These are phyloP conservation scores for Hypoxylon trugodes DNA, from an alignment of 495 filamentous ascomycete species.

Conservation along the genomic window DNA sequence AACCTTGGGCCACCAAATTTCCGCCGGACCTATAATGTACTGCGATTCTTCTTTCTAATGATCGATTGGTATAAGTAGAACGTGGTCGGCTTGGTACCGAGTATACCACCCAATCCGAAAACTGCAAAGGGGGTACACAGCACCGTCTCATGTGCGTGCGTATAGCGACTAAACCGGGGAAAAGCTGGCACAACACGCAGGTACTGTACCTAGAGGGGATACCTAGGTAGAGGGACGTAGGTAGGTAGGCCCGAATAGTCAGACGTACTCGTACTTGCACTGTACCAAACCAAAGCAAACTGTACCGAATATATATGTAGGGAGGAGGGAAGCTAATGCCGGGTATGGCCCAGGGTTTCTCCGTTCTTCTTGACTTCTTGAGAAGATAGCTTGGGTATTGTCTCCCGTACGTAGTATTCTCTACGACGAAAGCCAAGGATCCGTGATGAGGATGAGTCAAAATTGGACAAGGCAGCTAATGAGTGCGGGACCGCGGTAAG, in stretches of 20 bases:
- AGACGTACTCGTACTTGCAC: conserved; percentile 29
- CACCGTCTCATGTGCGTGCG: conserved; percentile 8
- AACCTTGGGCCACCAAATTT: no score
- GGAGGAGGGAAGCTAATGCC: conserved; percentile 33
- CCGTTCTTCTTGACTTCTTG: no score
- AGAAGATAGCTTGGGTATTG: conserved; percentile 14
- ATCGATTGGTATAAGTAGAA: conserved; percentile 23
- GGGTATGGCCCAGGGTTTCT: conserved; percentile 21
- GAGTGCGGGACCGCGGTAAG: conserved; percentile 31
- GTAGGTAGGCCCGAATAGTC: conserved; percentile 36
- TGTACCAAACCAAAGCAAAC: conserved; percentile 19
- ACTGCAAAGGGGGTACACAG: background rate
- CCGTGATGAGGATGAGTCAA: conserved; percentile 33
- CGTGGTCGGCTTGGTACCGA: conserved; percentile 23
- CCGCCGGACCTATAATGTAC: conserved; percentile 14
- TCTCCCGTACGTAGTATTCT: conserved; percentile 27
- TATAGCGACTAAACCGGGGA: conserved; percentile 24
- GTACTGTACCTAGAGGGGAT: background rate
- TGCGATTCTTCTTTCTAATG: conserved; percentile 19
- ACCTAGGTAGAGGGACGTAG: background rate
- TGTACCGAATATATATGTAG: conserved; percentile 9
- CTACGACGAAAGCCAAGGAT: conserved; percentile 24
- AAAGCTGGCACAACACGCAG: conserved; percentile 14
- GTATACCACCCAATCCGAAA: conserved; percentile 26
- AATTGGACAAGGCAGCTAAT: conserved; percentile 27